Conservation (phyloP, 1,284 basidiomycete genomes). For the Puccinia triticina region DNA sequence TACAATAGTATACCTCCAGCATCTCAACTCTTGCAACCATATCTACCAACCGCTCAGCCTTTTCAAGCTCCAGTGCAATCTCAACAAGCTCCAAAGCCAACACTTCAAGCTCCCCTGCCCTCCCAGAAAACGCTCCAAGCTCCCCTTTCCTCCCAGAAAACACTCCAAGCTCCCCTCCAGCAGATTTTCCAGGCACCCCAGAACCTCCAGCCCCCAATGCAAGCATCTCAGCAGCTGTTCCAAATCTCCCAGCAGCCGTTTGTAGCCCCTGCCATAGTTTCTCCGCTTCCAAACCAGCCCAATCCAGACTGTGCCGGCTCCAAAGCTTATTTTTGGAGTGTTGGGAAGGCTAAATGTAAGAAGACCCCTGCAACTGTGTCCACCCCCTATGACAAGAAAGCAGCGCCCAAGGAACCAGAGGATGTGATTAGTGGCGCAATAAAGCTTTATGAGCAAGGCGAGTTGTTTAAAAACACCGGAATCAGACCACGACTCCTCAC, state of each 20-base stretch:
- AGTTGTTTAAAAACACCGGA: not conserved
- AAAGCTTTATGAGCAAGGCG: not conserved
- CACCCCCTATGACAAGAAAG: not conserved
- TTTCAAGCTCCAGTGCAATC: not conserved
- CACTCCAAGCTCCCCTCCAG: not conserved
- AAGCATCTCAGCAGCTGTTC: not conserved
- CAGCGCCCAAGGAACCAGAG: not conserved
- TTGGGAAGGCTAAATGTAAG: not conserved
- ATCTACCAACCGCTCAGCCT: not conserved
- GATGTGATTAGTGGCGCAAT: not conserved
- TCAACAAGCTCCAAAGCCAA: not conserved
- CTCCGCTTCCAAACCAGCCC: not conserved
- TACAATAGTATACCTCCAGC: not conserved
- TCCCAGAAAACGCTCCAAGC: not conserved
- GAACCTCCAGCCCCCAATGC: too few relatives aligned
- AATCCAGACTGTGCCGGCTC: slow-evolving; percentile 1
- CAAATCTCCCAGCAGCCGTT: not conserved
- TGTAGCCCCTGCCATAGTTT: not conserved
- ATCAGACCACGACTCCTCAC: not conserved
- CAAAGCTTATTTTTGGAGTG: not conserved
- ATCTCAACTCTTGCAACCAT: not conserved
- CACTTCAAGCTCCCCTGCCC: not conserved
- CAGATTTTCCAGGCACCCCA: too few relatives aligned
- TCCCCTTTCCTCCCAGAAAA: not conserved
- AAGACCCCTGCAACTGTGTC: not conserved